phyloP scores from a whole-genome alignment of 352 stramenopile species.

The Paralagenidium karlingii region DNA sequence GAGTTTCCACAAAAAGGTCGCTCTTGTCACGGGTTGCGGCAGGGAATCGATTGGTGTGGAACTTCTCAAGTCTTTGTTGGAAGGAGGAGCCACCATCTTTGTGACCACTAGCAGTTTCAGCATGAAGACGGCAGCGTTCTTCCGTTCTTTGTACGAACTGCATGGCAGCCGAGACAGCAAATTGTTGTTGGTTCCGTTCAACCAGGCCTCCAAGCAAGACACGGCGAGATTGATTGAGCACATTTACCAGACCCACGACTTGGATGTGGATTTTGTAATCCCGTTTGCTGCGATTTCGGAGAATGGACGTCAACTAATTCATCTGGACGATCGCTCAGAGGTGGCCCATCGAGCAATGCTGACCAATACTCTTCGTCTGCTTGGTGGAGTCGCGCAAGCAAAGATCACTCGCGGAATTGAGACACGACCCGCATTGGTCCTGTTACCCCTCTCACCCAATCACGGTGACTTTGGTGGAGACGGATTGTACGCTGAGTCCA shows the following conservation, averaged over 20 bases:
- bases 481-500: constrained; percentile 81
- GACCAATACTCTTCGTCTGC: constrained; percentile 73
- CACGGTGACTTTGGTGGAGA: constrained; percentile 79
- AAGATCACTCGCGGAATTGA: constrained; percentile 61
- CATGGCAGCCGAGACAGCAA: constrained; percentile 68
- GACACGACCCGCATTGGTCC: constrained; percentile 60
- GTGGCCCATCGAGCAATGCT: constrained; percentile 81
- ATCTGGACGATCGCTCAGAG: constrained; percentile 71
- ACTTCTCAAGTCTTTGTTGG: constrained; percentile 71
- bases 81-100: constrained; percentile 77
- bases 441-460: constrained; percentile 79
- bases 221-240: constrained; percentile 53
- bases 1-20: constrained; percentile 77
- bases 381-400: constrained; percentile 60
- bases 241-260: constrained; percentile 71
- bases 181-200: constrained; percentile 75
- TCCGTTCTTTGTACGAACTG: constrained; percentile 77
- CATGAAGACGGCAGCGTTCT: constrained; percentile 29
- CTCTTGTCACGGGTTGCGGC: constrained; percentile 75
- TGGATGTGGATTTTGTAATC: constrained; percentile 80
- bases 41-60: constrained; percentile 77
- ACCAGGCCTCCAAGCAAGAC: constrained; percentile 73
- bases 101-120: constrained; percentile 76
- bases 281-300: constrained; percentile 81
- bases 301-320: constrained; percentile 56